These are phyloP conservation scores for Fraxinus excelsior DNA, from an alignment of 257 asterid species.

Conservation along the genomic window DNA sequence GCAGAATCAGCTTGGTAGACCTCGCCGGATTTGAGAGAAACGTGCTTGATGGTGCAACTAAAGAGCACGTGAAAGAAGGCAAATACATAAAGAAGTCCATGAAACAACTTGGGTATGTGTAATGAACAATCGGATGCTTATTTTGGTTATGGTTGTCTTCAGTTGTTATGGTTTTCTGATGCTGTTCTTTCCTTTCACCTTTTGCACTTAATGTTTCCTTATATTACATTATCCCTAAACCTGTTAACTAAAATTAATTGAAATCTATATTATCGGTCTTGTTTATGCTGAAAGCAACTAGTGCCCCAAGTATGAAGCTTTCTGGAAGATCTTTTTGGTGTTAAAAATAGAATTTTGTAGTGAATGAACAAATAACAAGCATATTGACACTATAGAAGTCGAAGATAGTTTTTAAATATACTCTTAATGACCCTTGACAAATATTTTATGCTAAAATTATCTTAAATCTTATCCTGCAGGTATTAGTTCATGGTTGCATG, in stretches of 20 bases:
- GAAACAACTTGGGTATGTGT: constrained; percentile 84
- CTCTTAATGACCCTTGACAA: not conserved
- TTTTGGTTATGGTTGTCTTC: not conserved
- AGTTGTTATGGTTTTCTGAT: constrained; percentile 1
- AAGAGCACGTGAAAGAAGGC: constrained; percentile 72
- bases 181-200: not conserved
- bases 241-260: not conserved
- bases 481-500: not conserved
- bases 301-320: not conserved
- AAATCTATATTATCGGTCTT: not conserved
- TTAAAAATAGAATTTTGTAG: not conserved
- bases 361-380: not conserved
- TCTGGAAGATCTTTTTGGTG: not conserved
- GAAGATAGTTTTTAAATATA: not conserved
- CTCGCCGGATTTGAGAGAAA: constrained; percentile 90
- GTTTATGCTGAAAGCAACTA: not conserved
- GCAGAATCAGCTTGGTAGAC: constrained; percentile 87
- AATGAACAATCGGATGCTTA: constrained; percentile 1
- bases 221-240: not conserved
- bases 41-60: constrained; percentile 61
- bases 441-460: not conserved
- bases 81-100: constrained; percentile 86
- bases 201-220: not conserved
- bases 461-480: not conserved
- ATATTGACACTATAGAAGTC: not conserved